Conservation (phyloP, 1,284 basidiomycete species). For the Leccinum glutinopallens region DNA sequence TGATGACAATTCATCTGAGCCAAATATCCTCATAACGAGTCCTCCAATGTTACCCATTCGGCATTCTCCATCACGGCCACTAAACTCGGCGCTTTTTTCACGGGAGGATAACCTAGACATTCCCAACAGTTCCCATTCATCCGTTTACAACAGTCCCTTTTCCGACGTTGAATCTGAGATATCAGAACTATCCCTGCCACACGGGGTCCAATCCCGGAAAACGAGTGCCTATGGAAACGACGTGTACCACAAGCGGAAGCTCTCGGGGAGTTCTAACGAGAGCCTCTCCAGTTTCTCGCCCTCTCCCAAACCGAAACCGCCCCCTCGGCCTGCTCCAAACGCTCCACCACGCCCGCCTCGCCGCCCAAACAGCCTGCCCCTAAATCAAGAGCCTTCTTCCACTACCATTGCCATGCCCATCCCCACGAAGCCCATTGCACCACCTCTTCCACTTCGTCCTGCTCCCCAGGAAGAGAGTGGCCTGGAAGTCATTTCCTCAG, state of each 20-base stretch:
- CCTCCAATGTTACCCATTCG: constrained; percentile 27
- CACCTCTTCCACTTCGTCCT: constrained; percentile 33
- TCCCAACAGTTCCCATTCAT: constrained; percentile 26
- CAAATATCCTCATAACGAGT: constrained; percentile 30
- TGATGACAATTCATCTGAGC: constrained; percentile 28
- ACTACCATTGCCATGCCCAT: constrained; percentile 8
- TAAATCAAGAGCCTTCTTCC: background rate
- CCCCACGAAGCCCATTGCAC: constrained; percentile 21
- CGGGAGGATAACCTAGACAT: constrained; percentile 28
- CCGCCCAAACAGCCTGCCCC: constrained; percentile 12
- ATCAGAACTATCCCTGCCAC: constrained; percentile 26
- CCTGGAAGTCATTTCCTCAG: constrained; percentile 13
- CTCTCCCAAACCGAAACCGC: constrained; percentile 25
- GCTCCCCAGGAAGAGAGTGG: constrained; percentile 12
- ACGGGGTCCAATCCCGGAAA: constrained; percentile 10
- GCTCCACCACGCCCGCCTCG: constrained; percentile 27
- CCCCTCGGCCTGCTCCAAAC: constrained; percentile 23
- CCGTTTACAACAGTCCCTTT: constrained; percentile 30
- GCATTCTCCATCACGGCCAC: constrained; percentile 16
- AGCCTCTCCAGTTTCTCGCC: constrained; percentile 16
- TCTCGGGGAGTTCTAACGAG: constrained; percentile 29
- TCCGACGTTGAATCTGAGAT: constrained; percentile 35
- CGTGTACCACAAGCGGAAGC: constrained; percentile 11
- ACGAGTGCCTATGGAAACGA: constrained; percentile 1
- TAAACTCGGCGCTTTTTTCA: constrained; percentile 24